Evolutionary conservation across 345 rosid genomes (phyloP), one percentile per base, ranked within the genome.

Genomic region (Populus nigra): DNA sequence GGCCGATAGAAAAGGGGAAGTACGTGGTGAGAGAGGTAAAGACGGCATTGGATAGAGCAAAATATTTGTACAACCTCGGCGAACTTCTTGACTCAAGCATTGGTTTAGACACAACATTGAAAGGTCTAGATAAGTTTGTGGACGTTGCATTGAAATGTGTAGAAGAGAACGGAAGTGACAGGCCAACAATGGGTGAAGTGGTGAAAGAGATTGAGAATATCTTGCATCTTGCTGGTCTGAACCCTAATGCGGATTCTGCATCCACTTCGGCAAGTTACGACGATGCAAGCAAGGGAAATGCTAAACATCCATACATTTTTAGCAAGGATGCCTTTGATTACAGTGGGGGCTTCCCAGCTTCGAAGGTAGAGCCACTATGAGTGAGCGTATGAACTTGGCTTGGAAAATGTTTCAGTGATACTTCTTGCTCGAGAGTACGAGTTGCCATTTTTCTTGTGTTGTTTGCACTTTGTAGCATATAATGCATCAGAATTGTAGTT

Each of bases 21-120:
- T 92, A 96, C 78, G 90, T 96, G 6, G 99, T 93, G 71, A 88
- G 90, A 75, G 99, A 96, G 81, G 85, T 94, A 22, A 91, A 80
- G 65, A 80, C 43, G 43, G 87, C 78, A 47, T 75, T 96, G 94
- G 88, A 91, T 35, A 89, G 79, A 82, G 81, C 87, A 0, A 90
- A 87, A 77, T 84, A 78, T 22, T 67, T 89, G 36, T 92, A 91
- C 62, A 89, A 88, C 78, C 88, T 96, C 10, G 90, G 88, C 27
- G 91, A 87, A 73, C 59, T 92, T 73, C 78, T 96, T 15, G 99
- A 96, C 77, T 88, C 91, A 1, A 70, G 74, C 53, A 90, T 96
- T 65, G 83, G 84, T 20, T 84, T 77, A 20, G 89, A 84, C 61
- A 73, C 83, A 31, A 68, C 88, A 49, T 80, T 90, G 13, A 82